Evolutionary conservation across 192 early-diverging fungal species (phyloP), one percentile per base, ranked within the genome.

Genomic region (Podila minutissima): DNA sequence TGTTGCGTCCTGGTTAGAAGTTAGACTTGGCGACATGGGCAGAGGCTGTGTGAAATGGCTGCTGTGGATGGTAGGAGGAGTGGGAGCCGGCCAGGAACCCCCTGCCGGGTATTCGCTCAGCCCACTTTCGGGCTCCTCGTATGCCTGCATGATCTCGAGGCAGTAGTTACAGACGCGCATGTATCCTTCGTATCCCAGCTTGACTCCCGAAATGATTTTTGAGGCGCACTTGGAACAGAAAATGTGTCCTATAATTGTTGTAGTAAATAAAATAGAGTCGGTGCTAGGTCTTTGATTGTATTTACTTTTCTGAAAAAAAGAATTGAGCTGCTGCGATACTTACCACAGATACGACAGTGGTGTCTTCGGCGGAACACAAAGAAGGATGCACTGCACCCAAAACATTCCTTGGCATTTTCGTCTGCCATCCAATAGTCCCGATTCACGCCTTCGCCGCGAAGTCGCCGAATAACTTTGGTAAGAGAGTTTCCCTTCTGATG

Each of bases 401-500:
- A 95, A 74, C 94, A 95, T 74, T 93, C 92, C 72, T 92, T 93
- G 60, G 88, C 91, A 59, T 89, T 90, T 46, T 95, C 94, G 67
- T 95, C 94, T 13, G 89, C 86, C 94, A 95, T 95, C 94, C 94
- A 95, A 64, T 90, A 94, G 22, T 93, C 90, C 65, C 75, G 85
- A 63, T 85, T 88, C 35, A 82, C 79, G 19, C 87, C 84, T 33
- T 89, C 87, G 6, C 89, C 89, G 31, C 89, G 73, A 9, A 91
- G 59, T 17, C 88, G 75, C 17, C 85, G 79, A 20, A 91, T 76
- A 51, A 88, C 81, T 50, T 83, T 83, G 12, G 78, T 83, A 8
- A 88, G 59, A 0, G 89, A 90, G 48, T 89, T 87, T 76, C 35
- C 83, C 71, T 49, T 84, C 50, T 59, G 86, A 74, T 68, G 87